Conservation (phyloP, 768 basidiomycete genomes). For the Kwoniella pini region DNA sequence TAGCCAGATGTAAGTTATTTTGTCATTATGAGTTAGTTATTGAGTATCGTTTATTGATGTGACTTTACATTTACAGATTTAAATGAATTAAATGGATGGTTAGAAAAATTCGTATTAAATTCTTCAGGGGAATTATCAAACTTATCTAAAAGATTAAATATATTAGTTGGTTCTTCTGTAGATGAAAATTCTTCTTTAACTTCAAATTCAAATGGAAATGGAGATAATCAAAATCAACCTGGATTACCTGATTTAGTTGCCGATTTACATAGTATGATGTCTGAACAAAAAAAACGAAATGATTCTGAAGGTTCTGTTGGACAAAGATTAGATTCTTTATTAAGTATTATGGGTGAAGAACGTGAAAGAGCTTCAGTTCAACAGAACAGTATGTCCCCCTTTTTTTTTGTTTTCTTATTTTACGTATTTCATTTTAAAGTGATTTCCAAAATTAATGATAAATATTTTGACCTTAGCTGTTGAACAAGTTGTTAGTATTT, state of each 20-base stretch:
- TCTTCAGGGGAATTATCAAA: slow-evolving; percentile 71
- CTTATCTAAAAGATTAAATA: slow-evolving; percentile 64
- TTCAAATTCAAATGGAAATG: not conserved
- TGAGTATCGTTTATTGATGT: not conserved
- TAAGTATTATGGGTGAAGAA: slow-evolving; percentile 50
- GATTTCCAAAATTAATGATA: too few relatives aligned
- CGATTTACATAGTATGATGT: slow-evolving; percentile 58
- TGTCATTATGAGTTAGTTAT: too few relatives aligned
- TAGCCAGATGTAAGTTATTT: slow-evolving; percentile 52
- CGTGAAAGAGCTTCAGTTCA: slow-evolving; percentile 48
- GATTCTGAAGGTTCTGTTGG: slow-evolving; percentile 64
- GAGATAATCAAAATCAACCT: slow-evolving; percentile 1
- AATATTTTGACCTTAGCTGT: slow-evolving; percentile 30
- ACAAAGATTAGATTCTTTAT: slow-evolving; percentile 46
- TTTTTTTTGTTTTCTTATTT: too few relatives aligned
- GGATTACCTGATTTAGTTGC: slow-evolving; percentile 48
- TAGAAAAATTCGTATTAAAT: slow-evolving; percentile 76
- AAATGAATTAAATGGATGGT: slow-evolving; percentile 62
- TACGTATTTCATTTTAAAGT: too few relatives aligned
- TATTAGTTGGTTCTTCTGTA: slow-evolving; percentile 58
- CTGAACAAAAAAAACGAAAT: slow-evolving; percentile 53
- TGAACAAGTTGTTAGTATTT: slow-evolving; percentile 55
- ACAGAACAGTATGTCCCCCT: slow-evolving; percentile 35
- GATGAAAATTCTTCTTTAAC: not conserved
- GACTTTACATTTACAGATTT: slow-evolving; percentile 31